Evolutionary conservation across 2,329 filamentous ascomycete genomes (phyloP).

Genomic region (Oidium heveae): DNA sequence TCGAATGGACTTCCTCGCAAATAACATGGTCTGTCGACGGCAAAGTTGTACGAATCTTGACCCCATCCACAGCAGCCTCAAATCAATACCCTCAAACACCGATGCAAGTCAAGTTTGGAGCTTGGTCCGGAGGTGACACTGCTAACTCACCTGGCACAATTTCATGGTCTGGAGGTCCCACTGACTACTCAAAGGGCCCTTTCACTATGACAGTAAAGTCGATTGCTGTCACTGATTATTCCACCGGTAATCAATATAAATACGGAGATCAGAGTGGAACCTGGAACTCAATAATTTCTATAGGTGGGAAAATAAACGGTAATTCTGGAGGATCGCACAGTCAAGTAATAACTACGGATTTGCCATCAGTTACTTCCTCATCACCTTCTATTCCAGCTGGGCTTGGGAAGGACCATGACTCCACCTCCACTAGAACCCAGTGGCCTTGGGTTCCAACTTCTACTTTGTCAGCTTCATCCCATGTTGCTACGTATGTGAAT

Average conservation of each 20-base stretch:
- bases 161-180: slow-evolving; percentile 65
- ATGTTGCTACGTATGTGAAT: slow-evolving; percentile 16
- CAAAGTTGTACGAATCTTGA: slow-evolving; percentile 50
- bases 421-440: slow-evolving; percentile 30
- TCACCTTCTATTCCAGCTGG: slow-evolving; percentile 45
- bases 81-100: slow-evolving; percentile 82
- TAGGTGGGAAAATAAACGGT: slow-evolving; percentile 53
- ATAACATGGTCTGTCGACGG: slow-evolving; percentile 74
- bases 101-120: slow-evolving; percentile 79
- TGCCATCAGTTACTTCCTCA: slow-evolving; percentile 33
- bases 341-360: slow-evolving; percentile 26
- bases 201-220: slow-evolving; percentile 67
- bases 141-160: slow-evolving; percentile 59
- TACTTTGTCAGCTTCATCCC: slow-evolving; percentile 21
- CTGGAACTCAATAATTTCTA: slow-evolving; percentile 60
- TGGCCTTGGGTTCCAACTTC: slow-evolving; percentile 43
- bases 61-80: slow-evolving; percentile 37
- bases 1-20: slow-evolving; percentile 74
- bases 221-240: slow-evolving; percentile 67
- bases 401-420: slow-evolving; percentile 29
- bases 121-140: slow-evolving; percentile 75
- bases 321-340: slow-evolving; percentile 20
- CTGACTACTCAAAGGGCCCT: slow-evolving; percentile 60
- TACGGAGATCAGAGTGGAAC: slow-evolving; percentile 58
- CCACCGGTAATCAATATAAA: slow-evolving; percentile 61